Evolutionary conservation across 2,329 filamentous ascomycete species (phyloP), one percentile per base, ranked within the genome.

Genomic region (Sporothrix variecibatus): DNA sequence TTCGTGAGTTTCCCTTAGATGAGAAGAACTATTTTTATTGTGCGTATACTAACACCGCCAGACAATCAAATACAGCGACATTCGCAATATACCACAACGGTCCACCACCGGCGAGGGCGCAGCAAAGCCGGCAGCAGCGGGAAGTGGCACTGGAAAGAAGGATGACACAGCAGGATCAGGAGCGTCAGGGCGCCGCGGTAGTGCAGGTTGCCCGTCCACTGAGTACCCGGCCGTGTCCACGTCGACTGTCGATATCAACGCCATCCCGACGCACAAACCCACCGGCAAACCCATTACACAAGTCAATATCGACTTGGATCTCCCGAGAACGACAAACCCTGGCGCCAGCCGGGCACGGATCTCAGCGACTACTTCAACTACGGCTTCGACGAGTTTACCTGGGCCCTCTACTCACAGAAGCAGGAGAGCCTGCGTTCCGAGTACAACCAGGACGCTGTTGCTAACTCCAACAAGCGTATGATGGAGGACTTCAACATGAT

Each of bases 321-420:
- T 95, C 26, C 90, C 51, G 91, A 93, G 8, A 94, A 94, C 79
- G 93, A 95, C 76, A 98, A 98, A 82, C 95, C 95, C 23, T 99
- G 96, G 96, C 91, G 96, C 62, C 92, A 95, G 77, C 96, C 96
- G 0, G 96, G 96, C 65, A 95, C 95, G 12, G 96, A 99, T 80
- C 90, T 97, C 72, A 96, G 93, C 75, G 96, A 99, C 82, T 98
- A 97, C 84, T 98, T 98, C 89, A 98, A 98, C 85, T 98, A 98
- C 83, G 95, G 95, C 74, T 98, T 98, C 80, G 95, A 98, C 83
- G 95, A 98, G 83, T 98, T 98, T 83, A 97, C 95, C 0, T 99
- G 96, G 96, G 93, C 95, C 6, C 89, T 95, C 72, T 99, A 99
- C 82, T 94, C 95, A 43, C 87, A 94, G 75, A 97, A 97, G 80